Percentiles rank a stretch among this genome's conserved stretches.
phyloP scores from a whole-genome alignment of 2,329 filamentous ascomycete species.

The Sporothrix sp. region DNA sequence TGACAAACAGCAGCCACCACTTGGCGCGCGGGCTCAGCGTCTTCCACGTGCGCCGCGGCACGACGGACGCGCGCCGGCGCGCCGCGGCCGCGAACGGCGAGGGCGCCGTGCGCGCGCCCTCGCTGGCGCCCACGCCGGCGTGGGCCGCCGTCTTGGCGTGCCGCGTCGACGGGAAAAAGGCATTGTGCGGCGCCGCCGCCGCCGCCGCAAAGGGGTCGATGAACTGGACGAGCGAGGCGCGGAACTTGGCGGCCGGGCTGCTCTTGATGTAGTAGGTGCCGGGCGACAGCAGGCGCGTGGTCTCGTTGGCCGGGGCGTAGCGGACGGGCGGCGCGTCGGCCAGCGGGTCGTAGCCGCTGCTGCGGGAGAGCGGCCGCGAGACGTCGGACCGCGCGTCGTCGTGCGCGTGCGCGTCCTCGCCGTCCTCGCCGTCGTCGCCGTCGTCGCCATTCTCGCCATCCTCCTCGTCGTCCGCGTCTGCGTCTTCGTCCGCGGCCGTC shows the following conservation, averaged over 20 bases:
- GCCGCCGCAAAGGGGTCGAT: conserved; percentile 16
- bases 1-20: conserved; percentile 29
- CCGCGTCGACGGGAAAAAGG: conserved; percentile 25
- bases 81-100: neutral
- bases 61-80: conserved; percentile 21
- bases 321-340: neutral
- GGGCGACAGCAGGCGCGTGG: conserved; percentile 38
- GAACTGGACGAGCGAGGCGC: conserved; percentile 10
- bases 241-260: neutral
- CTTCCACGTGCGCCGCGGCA: conserved; percentile 23
- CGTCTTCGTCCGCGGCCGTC: neutral
- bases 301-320: conserved; percentile 28
- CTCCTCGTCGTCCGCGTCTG: conserved; percentile 2
- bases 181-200: conserved; percentile 17
- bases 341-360: conserved; percentile 13
- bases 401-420: neutral
- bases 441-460: neutral
- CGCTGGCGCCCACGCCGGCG: neutral
- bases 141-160: neutral
- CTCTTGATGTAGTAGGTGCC: neutral
- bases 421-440: neutral
- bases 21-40: conserved; percentile 21
- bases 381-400: neutral
- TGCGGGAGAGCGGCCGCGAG: neutral
- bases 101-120: neutral